Evolutionary conservation across 352 stramenopile genomes (phyloP), one percentile per base, ranked within the genome.

Genomic region (Globisporangium orthogonon): DNA sequence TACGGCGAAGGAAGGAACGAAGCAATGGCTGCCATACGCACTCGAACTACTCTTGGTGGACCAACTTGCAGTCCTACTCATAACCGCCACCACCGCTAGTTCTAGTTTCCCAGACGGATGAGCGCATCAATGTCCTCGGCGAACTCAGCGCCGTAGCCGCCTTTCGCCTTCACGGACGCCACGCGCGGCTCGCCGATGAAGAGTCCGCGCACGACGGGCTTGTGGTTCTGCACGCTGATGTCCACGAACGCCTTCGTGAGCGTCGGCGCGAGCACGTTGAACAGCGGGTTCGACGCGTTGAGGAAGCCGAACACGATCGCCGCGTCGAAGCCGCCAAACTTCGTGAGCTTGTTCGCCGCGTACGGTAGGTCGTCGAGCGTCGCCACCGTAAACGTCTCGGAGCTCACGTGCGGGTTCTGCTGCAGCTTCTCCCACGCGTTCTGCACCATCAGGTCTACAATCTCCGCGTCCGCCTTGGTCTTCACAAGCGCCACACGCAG

Each of bases 271-370:
- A 89, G 65, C 55, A 78, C 71, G n/a, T 58, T 58, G 44, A 90
- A 91, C 29, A 89, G 69, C 30, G 74, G 71, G 62, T 91, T 77
- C 18, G 70, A 65, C 17, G 74, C 73, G 60, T 83, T 89, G 13
- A 94, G 56, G 56, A 91, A 90, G 3, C 83, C 83, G 49, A 91
- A 86, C 58, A 73, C 89, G 35, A 94, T 83, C 54, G 91, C 78
- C 2, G 65, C 71, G 58, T 93, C 73, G 52, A 91, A 94, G 35
- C 70, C 75, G 15, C 83, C 79, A 43, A 72, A 72, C 48, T 81
- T 64, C 15, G 74, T 74, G 33, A 94, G 63, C 58, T 94, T 94
- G 65, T 91, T 94, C 56, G 85, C 80, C 4, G 83, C 85, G 58
- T 91, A 94, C 18, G 83, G 83, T 15, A 94, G 54, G 18, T 91